Base-by-base conservation (phyloP, 805 yeast genomes). In the Metschnikowia anglica region DNA sequence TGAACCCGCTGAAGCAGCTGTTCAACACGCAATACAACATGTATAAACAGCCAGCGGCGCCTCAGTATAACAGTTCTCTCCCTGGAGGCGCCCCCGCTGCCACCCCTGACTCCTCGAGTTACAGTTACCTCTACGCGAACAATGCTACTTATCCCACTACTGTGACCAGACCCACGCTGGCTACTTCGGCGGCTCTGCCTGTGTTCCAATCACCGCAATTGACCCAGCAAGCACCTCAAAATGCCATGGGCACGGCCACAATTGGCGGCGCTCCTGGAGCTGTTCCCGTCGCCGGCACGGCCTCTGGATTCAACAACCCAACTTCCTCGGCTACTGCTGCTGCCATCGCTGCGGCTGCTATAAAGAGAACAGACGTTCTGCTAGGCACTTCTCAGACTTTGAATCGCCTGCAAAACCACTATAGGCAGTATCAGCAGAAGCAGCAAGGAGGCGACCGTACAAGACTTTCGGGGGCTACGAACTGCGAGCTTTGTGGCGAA, bases 401-500 rank as follows among this genome's bases (percentile, higher is more conserved):
- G 36, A 41, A 27, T 35, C 44, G 45, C 19, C 43, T 34, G 50
- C 50, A 35, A 35, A 41, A 28, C 37, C 53, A 52, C 39, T 54
- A 50, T 36, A 34, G 47, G n/a, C 53, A 43, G 37, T 49, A 46
- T 39, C 58, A 44, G 37, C 55, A 48, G 41, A 44, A 41, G 21
- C 51, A 40, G 34, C 48, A 43, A 36, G 44, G 44, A 20, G 53
- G 49, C 26, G 59, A 44, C 41, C 55, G 45, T 43, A 37, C 50
- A 37, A 54, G 41, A 37, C 43, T 35, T 29, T 36, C 26, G 17
- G 48, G 47, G 19, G 54, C 55, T n/a, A 44, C 56, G 13, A 16
- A 34, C 32, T 65, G 70, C 46, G 66, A 63, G 42, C 55, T 63
- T 31, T 65, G 70, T 41, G 38, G 52, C 17, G 33, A 42, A 9